Base-by-base conservation (phyloP, 169 alveolate species). In the Eimeria praecox region DNA sequence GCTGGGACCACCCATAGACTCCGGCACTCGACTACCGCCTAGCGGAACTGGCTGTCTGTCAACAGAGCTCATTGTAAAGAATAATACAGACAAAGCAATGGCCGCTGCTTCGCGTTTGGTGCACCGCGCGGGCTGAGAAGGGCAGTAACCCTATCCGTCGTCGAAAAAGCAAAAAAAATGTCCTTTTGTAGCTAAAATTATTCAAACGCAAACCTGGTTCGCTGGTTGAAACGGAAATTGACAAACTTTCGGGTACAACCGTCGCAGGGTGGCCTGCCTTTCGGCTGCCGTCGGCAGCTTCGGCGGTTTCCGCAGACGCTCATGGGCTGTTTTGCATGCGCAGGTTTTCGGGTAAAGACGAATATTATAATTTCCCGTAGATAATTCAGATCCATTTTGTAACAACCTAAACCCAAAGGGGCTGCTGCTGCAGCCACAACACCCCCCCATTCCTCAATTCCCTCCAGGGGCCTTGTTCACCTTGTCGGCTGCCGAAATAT, bases 21-120 rank as follows among this genome's bases (percentile, higher is more conserved):
- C 96, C 16, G 96, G 96, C 35, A 93, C 96, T 18, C 96, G 86
- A 0, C 33, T 44, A 46, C 96, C 96, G 24, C 96, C 96, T 0
- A 82, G 62, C 2, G 96, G 96, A 49, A 93, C 96, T 16, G 78
- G 87, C 56, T 44, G 85, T 1, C 73, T 24, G 22, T 88, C 94
- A 22, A 85, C 69, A 49, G 78, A 85, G 59, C 69, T 85, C 92
- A 85, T 85, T 49, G 52, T 30, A 3, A 6, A 3, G 30, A 30
- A 35, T n/a, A 52, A 42, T n/a, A 14, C 62, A 77, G 27, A 46
- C 22, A 77, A 77, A 77, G 59, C 44, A 46, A 2, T 22, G 88
- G 62, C 18, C n/a, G 85, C 42, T 40, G 1, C 75, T 24, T 8
- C 75, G 40, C n/a, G 66, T 40, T 40, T 80, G 90, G 90, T 80